A percentile compares a stretch with the other conserved stretches of the same genome.
These are phyloP conservation scores for Euphorbia tirucalli DNA, from an alignment of 345 rosid genomes.

Conservation along the genomic window DNA sequence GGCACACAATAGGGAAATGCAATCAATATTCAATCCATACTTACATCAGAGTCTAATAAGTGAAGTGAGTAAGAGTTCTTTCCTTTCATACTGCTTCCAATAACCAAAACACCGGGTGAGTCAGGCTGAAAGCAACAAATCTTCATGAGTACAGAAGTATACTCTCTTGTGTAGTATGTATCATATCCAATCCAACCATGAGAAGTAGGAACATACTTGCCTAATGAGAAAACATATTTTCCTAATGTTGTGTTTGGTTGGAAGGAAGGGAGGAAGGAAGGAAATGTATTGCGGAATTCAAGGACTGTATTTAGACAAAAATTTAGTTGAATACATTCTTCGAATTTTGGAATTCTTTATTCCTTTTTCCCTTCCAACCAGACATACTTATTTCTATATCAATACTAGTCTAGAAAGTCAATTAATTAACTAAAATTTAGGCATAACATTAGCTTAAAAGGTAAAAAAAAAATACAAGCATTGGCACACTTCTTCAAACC, in stretches of 20 bases:
- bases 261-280: too few species aligned
- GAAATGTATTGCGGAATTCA: too few species aligned
- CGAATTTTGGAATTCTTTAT: too few species aligned
- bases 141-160: conserved; percentile 11
- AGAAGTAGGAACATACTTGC: not conserved
- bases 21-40: conserved; percentile 15
- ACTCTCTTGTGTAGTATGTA: not conserved
- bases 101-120: conserved; percentile 92
- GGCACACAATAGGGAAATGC: conserved; percentile 5
- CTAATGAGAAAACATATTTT: not conserved
- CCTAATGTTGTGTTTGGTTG: too few species aligned
- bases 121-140: conserved; percentile 53
- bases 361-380: too few species aligned
- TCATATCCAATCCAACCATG: not conserved
- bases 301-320: too few species aligned
- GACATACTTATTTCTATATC: not conserved
- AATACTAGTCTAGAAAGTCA: not conserved
- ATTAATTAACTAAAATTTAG: not conserved
- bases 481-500: not conserved
- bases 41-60: conserved; percentile 93
- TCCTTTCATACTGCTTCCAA: conserved; percentile 96
- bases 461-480: not conserved
- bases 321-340: too few species aligned
- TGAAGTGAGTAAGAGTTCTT: conserved; percentile 98
- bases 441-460: not conserved